phyloP scores from a whole-genome alignment of 202 grass and related monocot genomes.

The Schoenoplectus triqueter region DNA sequence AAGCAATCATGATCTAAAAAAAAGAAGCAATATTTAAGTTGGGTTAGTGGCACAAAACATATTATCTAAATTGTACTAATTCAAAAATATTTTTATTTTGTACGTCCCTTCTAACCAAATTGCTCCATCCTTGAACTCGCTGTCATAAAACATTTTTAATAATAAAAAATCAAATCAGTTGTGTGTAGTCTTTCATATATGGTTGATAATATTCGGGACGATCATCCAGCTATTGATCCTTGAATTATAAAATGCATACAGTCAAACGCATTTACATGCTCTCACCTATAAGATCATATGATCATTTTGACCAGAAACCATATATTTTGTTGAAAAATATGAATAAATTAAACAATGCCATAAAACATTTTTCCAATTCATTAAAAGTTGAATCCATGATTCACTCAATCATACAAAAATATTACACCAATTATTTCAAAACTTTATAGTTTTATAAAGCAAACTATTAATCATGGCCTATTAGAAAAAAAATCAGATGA shows the following conservation, averaged over 20 bases:
- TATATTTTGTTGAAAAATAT: conserved; percentile 7
- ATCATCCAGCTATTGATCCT: conserved; percentile 4
- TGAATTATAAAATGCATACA: background rate
- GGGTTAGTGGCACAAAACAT: too few species aligned
- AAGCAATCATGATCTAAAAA: too few species aligned
- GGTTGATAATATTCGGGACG: background rate
- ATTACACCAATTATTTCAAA: background rate
- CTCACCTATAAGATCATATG: conserved; percentile 10
- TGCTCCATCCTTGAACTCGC: background rate
- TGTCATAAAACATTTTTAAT: background rate
- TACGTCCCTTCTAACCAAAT: background rate
- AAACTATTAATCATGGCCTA: background rate
- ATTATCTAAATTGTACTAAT: background rate
- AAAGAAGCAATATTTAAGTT: too few species aligned
- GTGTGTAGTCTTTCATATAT: background rate
- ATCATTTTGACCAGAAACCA: background rate
- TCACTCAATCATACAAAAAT: background rate
- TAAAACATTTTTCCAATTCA: background rate
- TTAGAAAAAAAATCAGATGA: conserved; percentile 7
- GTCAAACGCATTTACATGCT: conserved; percentile 11
- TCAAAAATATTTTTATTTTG: background rate
- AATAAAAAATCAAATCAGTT: conserved; percentile 9
- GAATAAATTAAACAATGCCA: conserved; percentile 12
- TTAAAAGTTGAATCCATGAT: too few species aligned
- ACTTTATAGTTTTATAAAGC: background rate